Percentiles rank a stretch among this genome's conserved stretches.
These are phyloP conservation scores for Arthroderma uncinatum DNA, from an alignment of 2,329 filamentous ascomycete genomes.

Conservation along the genomic window DNA sequence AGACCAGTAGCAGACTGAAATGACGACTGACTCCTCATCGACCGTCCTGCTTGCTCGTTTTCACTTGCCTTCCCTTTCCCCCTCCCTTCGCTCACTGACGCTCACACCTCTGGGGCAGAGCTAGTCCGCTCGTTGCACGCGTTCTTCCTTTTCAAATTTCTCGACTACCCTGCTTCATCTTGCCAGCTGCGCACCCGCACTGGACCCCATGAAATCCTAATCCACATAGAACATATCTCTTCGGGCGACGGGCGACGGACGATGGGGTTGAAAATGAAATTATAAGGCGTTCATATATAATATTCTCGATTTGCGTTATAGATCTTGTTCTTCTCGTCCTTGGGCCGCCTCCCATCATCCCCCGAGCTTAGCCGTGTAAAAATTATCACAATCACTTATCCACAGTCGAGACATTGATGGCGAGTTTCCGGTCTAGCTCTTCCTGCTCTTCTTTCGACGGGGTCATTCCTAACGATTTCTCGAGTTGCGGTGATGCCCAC, in stretches of 20 bases:
- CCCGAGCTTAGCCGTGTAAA: not conserved
- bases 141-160: not conserved
- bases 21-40: conserved; percentile 1
- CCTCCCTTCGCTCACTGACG: not conserved
- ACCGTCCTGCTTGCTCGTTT: not conserved
- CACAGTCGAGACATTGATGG: conserved; percentile 17
- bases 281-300: not conserved
- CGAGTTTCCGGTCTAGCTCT: conserved; percentile 42
- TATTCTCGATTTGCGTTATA: not conserved
- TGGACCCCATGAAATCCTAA: not conserved
- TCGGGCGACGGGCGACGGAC: not conserved
- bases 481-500: conserved; percentile 60
- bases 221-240: not conserved
- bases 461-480: conserved; percentile 60
- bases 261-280: not conserved
- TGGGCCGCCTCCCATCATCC: not conserved
- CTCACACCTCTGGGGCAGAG: not conserved
- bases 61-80: not conserved
- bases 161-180: not conserved
- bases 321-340: not conserved
- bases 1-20: conserved; percentile 2
- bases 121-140: not conserved
- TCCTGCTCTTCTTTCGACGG: conserved; percentile 64
- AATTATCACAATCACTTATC: conserved; percentile 11
- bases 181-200: not conserved